Evolutionary conservation across 306 rosid species (phyloP), one percentile per base, ranked within the genome.

Genomic region (Carpinus fangiana): DNA sequence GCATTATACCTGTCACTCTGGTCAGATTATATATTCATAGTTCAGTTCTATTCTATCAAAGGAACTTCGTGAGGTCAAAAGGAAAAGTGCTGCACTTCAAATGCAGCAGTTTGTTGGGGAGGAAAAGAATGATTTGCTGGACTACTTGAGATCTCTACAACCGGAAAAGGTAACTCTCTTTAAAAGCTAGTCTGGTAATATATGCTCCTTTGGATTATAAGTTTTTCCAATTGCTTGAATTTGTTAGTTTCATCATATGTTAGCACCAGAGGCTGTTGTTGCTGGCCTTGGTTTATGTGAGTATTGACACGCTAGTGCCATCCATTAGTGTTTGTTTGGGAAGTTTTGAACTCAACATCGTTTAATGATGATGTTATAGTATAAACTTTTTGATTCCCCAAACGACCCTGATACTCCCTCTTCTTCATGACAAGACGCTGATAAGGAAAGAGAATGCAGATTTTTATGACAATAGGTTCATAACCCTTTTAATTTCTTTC

Each of bases 41-140:
- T 66, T 16, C n/a, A 12, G 13, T 80, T 57, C 70, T 74, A 41
- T 9, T 81, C 70, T 86, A 82, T 64, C 82, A 70, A 70, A 95
- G 98, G 99, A 95, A 82, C 92, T 95, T 74, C 87, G 81, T 69
- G 92, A 91, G 61, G 92, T 88, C 74, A 91, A 91, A 86, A 91
- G 99, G 83, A 91, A 92, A 84, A 91, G 83, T 84, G 98, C 89
- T n/a, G 97, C 98, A 61, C 93, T 94, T 71, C 92, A 95, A 80
- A 95, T 93, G 97, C 98, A 95, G 78, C 97, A 90, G 84, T 95
- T 93, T 89, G 98, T 93, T 74, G 96, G 97, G 67, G 98, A 95
- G 84, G 98, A 95, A 80, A 90, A 91, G 86, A 95, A 95, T 85
- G 96, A 95, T 83, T 81, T 95, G 74, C 80, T 95, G 82, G 98